Conservation (phyloP, 2,329 filamentous ascomycete species). For the Claviceps spartinae region DNA sequence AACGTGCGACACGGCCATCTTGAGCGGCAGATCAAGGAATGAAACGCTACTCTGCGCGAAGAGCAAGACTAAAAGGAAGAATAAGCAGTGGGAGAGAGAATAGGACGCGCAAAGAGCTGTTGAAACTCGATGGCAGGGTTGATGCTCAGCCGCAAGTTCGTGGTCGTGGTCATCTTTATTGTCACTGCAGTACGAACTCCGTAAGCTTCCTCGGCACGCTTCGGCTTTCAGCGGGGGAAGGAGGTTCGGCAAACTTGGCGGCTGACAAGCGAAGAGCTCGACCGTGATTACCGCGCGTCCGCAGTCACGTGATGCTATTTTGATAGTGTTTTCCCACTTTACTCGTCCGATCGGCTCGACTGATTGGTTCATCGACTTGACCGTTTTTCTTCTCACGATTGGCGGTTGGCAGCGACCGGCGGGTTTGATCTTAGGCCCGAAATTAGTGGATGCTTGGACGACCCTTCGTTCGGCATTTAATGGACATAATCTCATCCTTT, state of each 20-base stretch:
- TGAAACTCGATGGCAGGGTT: neutral
- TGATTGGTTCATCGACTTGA: constrained; percentile 7
- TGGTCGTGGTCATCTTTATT: neutral
- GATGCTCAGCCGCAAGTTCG: constrained; percentile 2
- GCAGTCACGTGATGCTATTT: neutral
- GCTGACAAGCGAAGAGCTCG: neutral
- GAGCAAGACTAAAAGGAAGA: neutral
- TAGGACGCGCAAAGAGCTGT: neutral
- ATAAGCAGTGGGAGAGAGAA: neutral
- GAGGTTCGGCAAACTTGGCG: neutral
- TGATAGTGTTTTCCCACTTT: too few species aligned
- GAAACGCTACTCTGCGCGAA: neutral
- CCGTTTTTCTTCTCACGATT: constrained; percentile 9
- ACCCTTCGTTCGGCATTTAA: neutral
- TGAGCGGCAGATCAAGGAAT: neutral
- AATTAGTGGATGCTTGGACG: neutral
- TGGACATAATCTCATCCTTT: constrained; percentile 1
- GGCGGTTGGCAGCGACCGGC: constrained; percentile 14
- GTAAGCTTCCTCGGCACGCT: constrained; percentile 18
- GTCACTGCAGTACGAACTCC: too few species aligned
- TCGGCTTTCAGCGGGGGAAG: constrained; percentile 22
- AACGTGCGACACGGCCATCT: constrained; percentile 20
- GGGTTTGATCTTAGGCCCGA: neutral
- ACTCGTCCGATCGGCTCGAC: neutral
- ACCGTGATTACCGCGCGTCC: neutral